Conservation (phyloP, 2,329 filamentous ascomycete species). For the Graphilbum sp. region DNA sequence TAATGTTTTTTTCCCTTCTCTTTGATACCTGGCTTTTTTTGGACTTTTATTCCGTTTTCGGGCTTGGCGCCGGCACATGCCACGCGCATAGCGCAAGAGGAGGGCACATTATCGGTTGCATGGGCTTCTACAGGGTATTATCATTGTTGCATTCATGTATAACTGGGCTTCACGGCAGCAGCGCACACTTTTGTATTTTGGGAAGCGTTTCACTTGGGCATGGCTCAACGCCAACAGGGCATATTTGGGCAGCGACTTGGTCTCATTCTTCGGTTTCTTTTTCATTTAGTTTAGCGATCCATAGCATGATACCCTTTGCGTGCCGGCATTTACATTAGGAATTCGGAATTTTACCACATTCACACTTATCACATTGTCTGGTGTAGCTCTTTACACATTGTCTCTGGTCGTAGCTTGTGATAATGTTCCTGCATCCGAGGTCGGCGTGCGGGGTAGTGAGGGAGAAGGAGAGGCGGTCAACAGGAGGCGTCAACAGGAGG, state of each 20-base stretch:
- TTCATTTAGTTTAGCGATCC: not conserved
- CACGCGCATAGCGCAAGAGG: not conserved
- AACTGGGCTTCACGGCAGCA: not conserved
- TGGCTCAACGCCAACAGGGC: not conserved
- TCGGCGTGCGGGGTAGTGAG: too few species aligned
- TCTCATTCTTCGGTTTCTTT: not conserved
- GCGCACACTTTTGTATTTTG: not conserved
- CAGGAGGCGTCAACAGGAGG: too few species aligned
- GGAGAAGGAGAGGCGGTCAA: too few species aligned
- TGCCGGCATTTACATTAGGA: constrained; percentile 1
- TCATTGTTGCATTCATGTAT: not conserved
- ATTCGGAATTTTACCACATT: not conserved
- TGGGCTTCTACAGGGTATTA: not conserved
- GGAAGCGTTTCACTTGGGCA: not conserved
- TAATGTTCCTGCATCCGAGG: too few species aligned
- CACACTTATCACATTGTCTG: too few species aligned
- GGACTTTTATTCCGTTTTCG: not conserved
- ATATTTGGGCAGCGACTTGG: not conserved
- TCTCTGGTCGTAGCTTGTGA: too few species aligned
- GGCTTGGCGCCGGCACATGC: not conserved
- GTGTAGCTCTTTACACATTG: too few species aligned
- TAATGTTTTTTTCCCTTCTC: not conserved
- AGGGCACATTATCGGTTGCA: not conserved
- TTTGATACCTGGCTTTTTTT: not conserved
- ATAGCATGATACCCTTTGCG: not conserved